phyloP scores from a whole-genome alignment of 129 eudicot species.

The Pseudognaphalium luteoalbum region DNA sequence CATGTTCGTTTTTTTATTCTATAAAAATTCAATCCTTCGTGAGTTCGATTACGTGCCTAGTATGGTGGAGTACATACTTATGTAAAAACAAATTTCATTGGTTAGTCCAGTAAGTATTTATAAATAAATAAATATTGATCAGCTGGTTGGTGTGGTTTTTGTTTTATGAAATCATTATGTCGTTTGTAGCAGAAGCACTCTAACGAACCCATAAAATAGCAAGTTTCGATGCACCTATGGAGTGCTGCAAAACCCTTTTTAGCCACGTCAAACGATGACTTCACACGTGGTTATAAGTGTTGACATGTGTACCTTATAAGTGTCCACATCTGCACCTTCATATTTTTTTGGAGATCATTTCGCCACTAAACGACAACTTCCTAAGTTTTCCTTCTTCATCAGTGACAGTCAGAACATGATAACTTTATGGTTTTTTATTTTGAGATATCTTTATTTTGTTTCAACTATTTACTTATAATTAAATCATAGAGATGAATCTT shows the following conservation, averaged over 20 bases:
- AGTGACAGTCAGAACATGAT: no score
- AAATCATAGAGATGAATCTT: no score
- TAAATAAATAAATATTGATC: no score
- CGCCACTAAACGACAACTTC: not conserved
- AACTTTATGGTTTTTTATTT: not conserved
- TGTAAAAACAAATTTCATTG: no score
- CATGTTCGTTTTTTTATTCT: no score
- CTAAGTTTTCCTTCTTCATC: not conserved
- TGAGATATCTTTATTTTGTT: not conserved
- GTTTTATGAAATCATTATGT: not conserved
- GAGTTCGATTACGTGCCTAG: no score
- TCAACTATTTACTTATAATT: no score
- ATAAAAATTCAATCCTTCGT: no score
- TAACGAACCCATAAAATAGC: not conserved
- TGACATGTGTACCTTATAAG: conserved; percentile 26
- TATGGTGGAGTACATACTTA: no score
- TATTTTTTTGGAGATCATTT: conserved; percentile 18
- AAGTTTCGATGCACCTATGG: not conserved
- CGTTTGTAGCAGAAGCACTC: not conserved
- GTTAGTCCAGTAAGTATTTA: not conserved
- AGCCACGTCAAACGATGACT: conserved; percentile 6
- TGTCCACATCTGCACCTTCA: not conserved
- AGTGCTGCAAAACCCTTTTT: not conserved
- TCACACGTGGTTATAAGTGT: conserved; percentile 26
- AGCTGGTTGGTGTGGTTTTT: not conserved